Conservation (phyloP, 2,329 filamentous ascomycete species). For the Seiridium cupressi region DNA sequence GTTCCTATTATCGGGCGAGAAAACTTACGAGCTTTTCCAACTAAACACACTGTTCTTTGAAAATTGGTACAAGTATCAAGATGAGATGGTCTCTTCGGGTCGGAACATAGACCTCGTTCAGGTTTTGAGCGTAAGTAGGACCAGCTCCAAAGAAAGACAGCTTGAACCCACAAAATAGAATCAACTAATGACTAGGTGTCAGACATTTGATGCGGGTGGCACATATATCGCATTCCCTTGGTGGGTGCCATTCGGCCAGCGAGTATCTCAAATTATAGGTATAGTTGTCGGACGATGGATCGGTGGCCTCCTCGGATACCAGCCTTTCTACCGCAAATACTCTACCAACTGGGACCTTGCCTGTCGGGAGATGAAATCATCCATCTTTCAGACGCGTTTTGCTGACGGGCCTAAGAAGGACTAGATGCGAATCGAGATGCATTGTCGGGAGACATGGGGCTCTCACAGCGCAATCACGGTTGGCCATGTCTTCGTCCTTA, state of each 20-base stretch:
- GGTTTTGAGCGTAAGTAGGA: conserved; percentile 12
- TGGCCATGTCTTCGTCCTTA: too few species aligned
- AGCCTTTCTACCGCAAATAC: conserved; percentile 13
- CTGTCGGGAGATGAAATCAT: conserved; percentile 11
- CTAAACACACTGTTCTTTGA: conserved; percentile 14
- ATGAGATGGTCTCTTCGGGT: conserved; percentile 7
- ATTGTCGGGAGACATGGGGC: too few species aligned
- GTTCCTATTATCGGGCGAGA: conserved; percentile 12
- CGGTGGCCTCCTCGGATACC: conserved; percentile 15
- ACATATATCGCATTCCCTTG: conserved; percentile 10
- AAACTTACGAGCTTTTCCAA: conserved; percentile 1
- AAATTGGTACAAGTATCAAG: conserved; percentile 21
- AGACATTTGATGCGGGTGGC: conserved; percentile 15
- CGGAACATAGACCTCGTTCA: conserved; percentile 11
- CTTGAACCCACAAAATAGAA: too few species aligned
- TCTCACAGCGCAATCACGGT: too few species aligned
- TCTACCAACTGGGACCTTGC: conserved; percentile 13
- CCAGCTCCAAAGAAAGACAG: too few species aligned
- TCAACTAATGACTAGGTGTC: too few species aligned
- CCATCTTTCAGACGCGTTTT: conserved; percentile 13
- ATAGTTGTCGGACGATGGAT: conserved; percentile 16
- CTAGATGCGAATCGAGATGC: too few species aligned
- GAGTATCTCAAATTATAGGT: not conserved
- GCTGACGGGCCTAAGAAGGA: not conserved
- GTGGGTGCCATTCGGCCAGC: conserved; percentile 14